phyloP scores from a whole-genome alignment of 345 rosid genomes.

The Lepidium didymum region DNA sequence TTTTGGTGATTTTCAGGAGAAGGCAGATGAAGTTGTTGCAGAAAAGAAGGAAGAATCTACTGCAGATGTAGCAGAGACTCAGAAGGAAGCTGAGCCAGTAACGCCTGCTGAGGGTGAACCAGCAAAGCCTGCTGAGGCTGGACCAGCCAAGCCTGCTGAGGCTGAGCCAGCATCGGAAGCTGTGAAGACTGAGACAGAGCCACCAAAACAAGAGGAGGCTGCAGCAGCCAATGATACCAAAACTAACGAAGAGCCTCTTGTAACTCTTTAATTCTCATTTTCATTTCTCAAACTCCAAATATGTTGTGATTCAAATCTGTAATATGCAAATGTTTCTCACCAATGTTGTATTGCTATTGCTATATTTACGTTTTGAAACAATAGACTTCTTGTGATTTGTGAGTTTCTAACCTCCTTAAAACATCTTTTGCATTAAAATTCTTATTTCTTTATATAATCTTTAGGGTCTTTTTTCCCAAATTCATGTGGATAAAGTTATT shows the following conservation, averaged over 20 bases:
- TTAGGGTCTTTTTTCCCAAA: background rate
- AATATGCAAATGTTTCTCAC: constrained; percentile 1
- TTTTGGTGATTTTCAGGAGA: constrained; percentile 14
- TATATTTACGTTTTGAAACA: background rate
- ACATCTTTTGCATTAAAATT: background rate
- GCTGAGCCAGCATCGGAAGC: constrained; percentile 14
- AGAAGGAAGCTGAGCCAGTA: constrained; percentile 27
- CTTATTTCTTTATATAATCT: background rate
- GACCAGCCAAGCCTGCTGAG: constrained; percentile 2
- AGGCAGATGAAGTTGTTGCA: constrained; percentile 22
- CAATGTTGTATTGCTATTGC: constrained; percentile 7
- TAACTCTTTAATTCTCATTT: constrained; percentile 26
- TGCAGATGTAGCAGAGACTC: constrained; percentile 34
- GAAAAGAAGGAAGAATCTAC: constrained; percentile 33
- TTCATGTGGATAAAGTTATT: background rate
- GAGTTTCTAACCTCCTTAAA: background rate
- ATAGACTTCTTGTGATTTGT: constrained; percentile 1
- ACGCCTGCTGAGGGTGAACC: constrained; percentile 7
- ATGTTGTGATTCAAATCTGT: background rate
- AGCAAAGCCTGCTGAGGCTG: background rate
- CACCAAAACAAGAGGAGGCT: constrained; percentile 25
- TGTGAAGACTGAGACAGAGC: constrained; percentile 18
- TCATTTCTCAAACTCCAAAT: background rate
- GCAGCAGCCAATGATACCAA: constrained; percentile 14
- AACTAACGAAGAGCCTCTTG: constrained; percentile 35